A percentile compares a stretch with the other conserved stretches of the same genome.
These are phyloP conservation scores for Endoconidiophora laricicola DNA, from an alignment of 2,329 filamentous ascomycete species.

Conservation along the genomic window DNA sequence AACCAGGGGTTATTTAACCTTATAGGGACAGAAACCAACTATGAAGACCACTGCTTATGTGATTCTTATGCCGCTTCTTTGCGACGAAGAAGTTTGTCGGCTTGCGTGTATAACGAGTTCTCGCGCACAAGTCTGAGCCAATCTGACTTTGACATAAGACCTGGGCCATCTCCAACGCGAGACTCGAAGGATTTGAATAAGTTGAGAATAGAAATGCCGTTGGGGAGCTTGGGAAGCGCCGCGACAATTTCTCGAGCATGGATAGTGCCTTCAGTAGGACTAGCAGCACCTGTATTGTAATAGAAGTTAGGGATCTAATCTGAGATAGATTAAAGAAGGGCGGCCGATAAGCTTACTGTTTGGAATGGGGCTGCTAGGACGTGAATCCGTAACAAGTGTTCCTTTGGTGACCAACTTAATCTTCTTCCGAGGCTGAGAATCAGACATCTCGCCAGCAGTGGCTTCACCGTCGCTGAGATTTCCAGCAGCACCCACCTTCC, in stretches of 20 bases:
- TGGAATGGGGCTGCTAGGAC: conserved; percentile 41
- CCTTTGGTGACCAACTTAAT: conserved; percentile 34
- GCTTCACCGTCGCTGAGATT: conserved; percentile 58
- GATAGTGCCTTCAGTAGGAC: conserved; percentile 22
- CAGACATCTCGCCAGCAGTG: conserved; percentile 51
- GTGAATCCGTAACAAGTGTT: conserved; percentile 39
- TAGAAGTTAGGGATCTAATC: neutral
- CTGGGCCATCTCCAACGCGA: conserved; percentile 34
- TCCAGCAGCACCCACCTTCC: conserved; percentile 30
- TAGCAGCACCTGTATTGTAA: conserved; percentile 17
- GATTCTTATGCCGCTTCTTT: conserved; percentile 19
- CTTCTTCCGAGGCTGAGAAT: conserved; percentile 31
- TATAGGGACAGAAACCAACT: neutral
- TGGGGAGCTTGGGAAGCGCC: conserved; percentile 30
- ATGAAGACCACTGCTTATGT: neutral
- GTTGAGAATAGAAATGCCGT: conserved; percentile 37
- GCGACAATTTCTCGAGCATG: conserved; percentile 37
- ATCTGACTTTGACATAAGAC: conserved; percentile 34
- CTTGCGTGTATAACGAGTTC: conserved; percentile 31
- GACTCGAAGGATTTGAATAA: conserved; percentile 37
- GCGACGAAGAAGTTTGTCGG: conserved; percentile 35
- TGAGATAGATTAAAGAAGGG: neutral
- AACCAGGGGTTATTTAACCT: too few relatives aligned
- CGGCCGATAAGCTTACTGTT: conserved; percentile 20
- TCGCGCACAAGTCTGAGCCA: conserved; percentile 45